These are phyloP conservation scores for Stagonosporopsis vannaccii DNA, from an alignment of 2,329 filamentous ascomycete species.

Conservation along the genomic window DNA sequence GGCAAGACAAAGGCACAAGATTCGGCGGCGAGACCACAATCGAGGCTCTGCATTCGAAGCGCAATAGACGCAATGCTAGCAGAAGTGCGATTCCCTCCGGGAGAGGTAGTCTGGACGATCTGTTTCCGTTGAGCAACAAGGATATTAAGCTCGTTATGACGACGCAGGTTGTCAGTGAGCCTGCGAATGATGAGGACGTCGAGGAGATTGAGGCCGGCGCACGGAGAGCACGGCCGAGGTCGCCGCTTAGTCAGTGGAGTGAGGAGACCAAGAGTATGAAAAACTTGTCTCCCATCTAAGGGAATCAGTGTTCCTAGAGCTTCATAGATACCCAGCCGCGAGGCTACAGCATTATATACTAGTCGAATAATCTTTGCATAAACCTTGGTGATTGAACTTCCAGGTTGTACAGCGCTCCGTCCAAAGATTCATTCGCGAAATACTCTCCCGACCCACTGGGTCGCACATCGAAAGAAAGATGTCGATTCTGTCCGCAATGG, in stretches of 20 bases:
- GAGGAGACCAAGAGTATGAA: constrained; percentile 39
- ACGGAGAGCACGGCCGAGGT: constrained; percentile 33
- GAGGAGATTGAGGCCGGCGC: constrained; percentile 42
- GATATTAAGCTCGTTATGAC: constrained; percentile 49
- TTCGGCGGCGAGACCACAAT: constrained; percentile 58
- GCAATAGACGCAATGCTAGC: constrained; percentile 20
- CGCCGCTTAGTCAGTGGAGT: constrained; percentile 43
- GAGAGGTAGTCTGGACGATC: constrained; percentile 35
- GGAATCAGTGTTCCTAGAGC: not conserved
- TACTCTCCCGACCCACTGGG: no score
- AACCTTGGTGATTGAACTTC: not conserved
- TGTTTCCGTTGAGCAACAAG: constrained; percentile 26
- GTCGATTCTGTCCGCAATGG: no score
- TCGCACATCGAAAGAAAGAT: no score
- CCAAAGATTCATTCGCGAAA: not conserved
- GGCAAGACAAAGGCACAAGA: constrained; percentile 41
- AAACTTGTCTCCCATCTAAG: constrained; percentile 11
- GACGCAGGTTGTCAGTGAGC: constrained; percentile 44
- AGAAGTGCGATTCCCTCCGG: constrained; percentile 25
- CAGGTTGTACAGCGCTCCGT: not conserved
- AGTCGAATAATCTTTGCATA: not conserved
- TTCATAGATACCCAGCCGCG: constrained; percentile 9
- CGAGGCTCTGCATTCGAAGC: constrained; percentile 31
- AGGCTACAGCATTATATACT: not conserved
- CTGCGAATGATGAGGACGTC: constrained; percentile 42